Percentiles rank a stretch among this genome's conserved stretches.
Evolutionary conservation across 2,329 filamentous ascomycete genomes (phyloP).

Genomic region (Botryotinia narcissicola): DNA sequence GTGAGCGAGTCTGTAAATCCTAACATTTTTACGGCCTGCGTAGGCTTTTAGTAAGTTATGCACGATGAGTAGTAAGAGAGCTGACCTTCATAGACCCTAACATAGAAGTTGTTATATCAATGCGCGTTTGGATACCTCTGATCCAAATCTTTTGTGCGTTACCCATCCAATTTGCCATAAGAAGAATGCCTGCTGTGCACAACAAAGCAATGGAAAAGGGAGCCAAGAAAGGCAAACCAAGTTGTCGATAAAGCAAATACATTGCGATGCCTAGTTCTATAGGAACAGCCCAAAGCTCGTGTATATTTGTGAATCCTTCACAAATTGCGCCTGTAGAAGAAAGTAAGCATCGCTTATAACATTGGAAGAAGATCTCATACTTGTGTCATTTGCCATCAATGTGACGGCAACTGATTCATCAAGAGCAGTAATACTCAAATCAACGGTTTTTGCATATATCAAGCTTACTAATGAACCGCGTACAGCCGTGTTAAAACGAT

Average conservation of each 20-base stretch:
- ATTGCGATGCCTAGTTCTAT: conserved; percentile 35
- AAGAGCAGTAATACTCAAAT: conserved; percentile 31
- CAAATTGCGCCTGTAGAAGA: conserved; percentile 29
- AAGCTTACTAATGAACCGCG: conserved; percentile 32
- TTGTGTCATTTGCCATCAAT: conserved; percentile 22
- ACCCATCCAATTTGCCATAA: conserved; percentile 30
- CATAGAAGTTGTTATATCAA: conserved; percentile 35
- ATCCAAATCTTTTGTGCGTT: conserved; percentile 37
- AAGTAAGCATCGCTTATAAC: background rate
- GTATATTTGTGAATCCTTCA: conserved; percentile 35
- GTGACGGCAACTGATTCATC: conserved; percentile 30
- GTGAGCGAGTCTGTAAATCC: conserved; percentile 40
- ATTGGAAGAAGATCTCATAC: background rate
- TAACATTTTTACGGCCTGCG: conserved; percentile 37
- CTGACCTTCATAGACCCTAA: conserved; percentile 37
- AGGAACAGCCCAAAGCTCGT: conserved; percentile 38
- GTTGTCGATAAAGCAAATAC: conserved; percentile 34
- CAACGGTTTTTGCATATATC: conserved; percentile 35
- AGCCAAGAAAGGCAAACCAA: conserved; percentile 34
- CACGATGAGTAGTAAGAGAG: background rate
- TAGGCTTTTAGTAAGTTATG: conserved; percentile 10
- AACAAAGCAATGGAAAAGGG: conserved; percentile 29
- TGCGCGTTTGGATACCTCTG: conserved; percentile 36
- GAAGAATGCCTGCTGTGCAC: conserved; percentile 33
- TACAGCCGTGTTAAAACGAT: conserved; percentile 29